Evolutionary conservation across 345 rosid species (phyloP).

Genomic region (Schrenkiella parvula): DNA sequence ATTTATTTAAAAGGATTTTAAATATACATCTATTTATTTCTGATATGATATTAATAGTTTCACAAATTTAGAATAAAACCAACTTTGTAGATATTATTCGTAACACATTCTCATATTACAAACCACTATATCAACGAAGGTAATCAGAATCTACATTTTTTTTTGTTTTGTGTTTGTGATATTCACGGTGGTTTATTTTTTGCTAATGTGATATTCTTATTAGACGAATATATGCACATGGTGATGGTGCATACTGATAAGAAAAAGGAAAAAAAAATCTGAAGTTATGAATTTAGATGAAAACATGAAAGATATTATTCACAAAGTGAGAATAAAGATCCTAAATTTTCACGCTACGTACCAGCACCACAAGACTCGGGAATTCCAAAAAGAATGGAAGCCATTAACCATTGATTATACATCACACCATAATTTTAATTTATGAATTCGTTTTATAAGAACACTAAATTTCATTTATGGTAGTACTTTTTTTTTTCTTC

Average conservation of each 20-base stretch:
- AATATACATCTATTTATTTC: too few species aligned
- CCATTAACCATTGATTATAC: constrained; percentile 17
- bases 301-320: not conserved
- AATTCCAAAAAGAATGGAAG: constrained; percentile 27
- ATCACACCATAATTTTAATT: constrained; percentile 15
- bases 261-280: not conserved
- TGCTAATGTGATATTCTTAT: not conserved
- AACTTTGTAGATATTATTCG: not conserved
- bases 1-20: too few species aligned
- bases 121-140: constrained; percentile 8
- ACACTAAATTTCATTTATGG: too few species aligned
- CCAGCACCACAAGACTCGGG: constrained; percentile 6
- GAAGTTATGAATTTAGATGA: not conserved
- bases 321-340: constrained; percentile 11
- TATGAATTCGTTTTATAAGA: not conserved
- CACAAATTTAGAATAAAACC: not conserved
- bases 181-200: not conserved
- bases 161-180: not conserved
- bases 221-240: constrained; percentile 22
- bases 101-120: not conserved
- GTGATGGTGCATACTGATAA: not conserved
- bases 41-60: too few species aligned
- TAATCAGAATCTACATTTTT: constrained; percentile 10
- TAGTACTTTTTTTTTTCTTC: not conserved
- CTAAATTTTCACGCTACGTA: constrained; percentile 6